Conservation (phyloP, 179 eudicot species). For the Amaranthus tricolor region DNA sequence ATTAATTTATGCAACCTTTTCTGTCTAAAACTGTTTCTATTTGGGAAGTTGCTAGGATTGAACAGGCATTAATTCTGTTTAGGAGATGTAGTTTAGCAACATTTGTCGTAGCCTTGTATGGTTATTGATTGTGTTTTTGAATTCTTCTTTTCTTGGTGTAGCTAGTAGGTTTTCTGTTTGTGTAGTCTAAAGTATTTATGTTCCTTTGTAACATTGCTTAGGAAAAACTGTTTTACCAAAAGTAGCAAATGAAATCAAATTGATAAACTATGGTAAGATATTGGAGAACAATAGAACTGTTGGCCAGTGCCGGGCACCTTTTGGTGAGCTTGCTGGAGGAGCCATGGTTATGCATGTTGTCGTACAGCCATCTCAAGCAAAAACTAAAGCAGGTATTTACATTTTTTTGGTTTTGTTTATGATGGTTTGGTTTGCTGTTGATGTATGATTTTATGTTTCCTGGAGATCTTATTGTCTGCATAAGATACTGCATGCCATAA, state of each 20-base stretch:
- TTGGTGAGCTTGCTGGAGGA: conserved; percentile 80
- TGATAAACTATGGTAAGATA: conserved; percentile 84
- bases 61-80: not conserved
- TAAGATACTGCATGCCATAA: not conserved
- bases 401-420: not conserved
- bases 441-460: not conserved
- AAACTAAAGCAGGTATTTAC: conserved; percentile 77
- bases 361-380: conserved; percentile 81
- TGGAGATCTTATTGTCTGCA: not conserved
- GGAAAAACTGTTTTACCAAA: conserved; percentile 80
- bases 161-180: not conserved
- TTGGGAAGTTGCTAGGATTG: not conserved
- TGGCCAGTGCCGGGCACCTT: conserved; percentile 81
- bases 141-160: not conserved
- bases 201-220: conserved; percentile 19
- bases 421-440: not conserved
- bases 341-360: conserved; percentile 95
- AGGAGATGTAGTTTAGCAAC: not conserved
- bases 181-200: not conserved
- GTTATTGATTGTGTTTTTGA: not conserved
- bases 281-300: conserved; percentile 86
- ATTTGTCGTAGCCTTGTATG: not conserved
- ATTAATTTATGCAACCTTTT: not conserved
- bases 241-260: conserved; percentile 79
- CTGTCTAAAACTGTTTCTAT: not conserved